phyloP scores from a whole-genome alignment of 1,139 yeast species.

The Suhomyces maxii region DNA sequence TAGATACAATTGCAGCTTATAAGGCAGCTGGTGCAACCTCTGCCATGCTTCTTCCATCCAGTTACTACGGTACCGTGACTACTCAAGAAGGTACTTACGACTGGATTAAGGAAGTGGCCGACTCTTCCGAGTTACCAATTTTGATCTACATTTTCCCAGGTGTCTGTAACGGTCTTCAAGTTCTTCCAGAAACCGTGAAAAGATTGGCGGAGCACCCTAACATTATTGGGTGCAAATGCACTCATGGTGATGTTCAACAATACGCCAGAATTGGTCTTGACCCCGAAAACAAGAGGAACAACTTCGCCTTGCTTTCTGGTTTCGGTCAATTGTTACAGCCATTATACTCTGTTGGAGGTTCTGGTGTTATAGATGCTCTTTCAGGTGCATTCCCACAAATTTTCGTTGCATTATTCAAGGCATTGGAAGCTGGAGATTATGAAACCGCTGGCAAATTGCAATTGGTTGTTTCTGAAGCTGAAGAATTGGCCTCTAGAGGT shows the following conservation, averaged over 20 bases:
- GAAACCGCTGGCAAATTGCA: conserved; percentile 20
- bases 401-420: conserved; percentile 22
- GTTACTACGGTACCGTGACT: conserved; percentile 44
- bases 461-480: conserved; percentile 22
- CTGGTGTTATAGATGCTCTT: conserved; percentile 28
- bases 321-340: conserved; percentile 29
- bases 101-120: conserved; percentile 47
- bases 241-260: conserved; percentile 27
- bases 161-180: conserved; percentile 37
- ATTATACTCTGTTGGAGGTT: conserved; percentile 22
- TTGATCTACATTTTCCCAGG: conserved; percentile 54
- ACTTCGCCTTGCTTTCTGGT: conserved; percentile 25
- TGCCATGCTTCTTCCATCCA: conserved; percentile 47
- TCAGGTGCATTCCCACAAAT: conserved; percentile 49
- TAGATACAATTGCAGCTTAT: conserved; percentile 35
- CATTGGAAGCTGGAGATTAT: conserved; percentile 19
- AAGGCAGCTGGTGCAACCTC: conserved; percentile 45
- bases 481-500: conserved; percentile 20
- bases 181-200: conserved; percentile 30
- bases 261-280: conserved; percentile 13
- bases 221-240: conserved; percentile 49
- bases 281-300: conserved; percentile 10
- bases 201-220: conserved; percentile 39
- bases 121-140: conserved; percentile 43
- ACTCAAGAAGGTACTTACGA: conserved; percentile 44